Evolutionary conservation across 2,329 filamentous ascomycete species (phyloP).

Genomic region (Colletotrichum coccodes): DNA sequence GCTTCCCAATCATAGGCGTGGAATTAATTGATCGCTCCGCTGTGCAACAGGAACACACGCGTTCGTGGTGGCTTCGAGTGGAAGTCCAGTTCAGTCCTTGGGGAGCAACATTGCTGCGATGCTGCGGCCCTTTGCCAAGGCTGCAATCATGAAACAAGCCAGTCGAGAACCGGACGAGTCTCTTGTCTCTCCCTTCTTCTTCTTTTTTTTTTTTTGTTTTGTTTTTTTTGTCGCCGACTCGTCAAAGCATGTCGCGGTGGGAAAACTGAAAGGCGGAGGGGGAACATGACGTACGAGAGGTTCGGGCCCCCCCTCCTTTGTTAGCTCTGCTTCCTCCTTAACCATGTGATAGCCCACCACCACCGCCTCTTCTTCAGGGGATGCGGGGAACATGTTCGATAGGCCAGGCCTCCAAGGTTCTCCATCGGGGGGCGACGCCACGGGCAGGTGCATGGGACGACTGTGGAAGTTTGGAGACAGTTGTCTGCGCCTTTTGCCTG

Average conservation of each 20-base stretch:
- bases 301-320: slow-evolving; percentile 3
- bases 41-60: background rate
- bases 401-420: background rate
- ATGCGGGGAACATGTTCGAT: slow-evolving; percentile 1
- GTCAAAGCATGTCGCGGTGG: background rate
- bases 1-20: background rate
- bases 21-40: background rate
- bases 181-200: background rate
- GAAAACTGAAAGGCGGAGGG: background rate
- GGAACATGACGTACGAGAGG: slow-evolving; percentile 8
- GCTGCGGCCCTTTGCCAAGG: slow-evolving; percentile 11
- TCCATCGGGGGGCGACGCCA: background rate
- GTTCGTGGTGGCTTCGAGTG: background rate
- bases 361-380: background rate
- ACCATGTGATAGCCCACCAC: background rate
- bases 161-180: slow-evolving; percentile 6
- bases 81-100: background rate
- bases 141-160: slow-evolving; percentile 10
- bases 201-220: too few species aligned
- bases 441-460: background rate
- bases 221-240: background rate
- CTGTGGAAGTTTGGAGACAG: background rate
- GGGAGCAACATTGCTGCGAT: background rate
- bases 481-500: background rate
- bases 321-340: background rate